phyloP scores from a whole-genome alignment of 805 yeast species.

The Kluyveromyces siamensis region DNA sequence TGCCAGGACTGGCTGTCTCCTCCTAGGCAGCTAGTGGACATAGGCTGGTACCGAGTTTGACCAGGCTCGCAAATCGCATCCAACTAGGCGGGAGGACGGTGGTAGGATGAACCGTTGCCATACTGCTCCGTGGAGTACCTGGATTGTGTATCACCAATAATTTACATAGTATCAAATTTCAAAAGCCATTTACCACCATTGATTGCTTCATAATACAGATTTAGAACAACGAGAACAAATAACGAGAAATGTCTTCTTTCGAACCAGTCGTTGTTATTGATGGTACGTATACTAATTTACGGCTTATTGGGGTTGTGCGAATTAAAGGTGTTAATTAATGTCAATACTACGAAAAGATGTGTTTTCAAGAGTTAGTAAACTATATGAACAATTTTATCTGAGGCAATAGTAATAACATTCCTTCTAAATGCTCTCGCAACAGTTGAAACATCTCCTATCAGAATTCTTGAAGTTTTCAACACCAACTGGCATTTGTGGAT shows the following conservation, averaged over 20 bases:
- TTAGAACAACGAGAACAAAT: conserved; percentile 1
- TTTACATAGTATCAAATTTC: background rate
- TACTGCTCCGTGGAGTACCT: background rate
- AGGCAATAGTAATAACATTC: too few relatives aligned
- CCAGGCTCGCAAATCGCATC: background rate
- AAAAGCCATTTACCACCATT: background rate
- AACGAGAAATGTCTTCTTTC: conserved; percentile 45
- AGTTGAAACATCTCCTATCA: too few relatives aligned
- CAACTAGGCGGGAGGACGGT: background rate
- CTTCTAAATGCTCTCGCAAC: too few relatives aligned
- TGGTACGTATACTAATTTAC: conserved; percentile 44
- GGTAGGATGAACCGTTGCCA: background rate
- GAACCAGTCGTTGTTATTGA: conserved; percentile 98
- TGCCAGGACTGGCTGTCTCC: too few relatives aligned
- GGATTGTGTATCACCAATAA: background rate
- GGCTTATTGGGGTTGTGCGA: background rate
- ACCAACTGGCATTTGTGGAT: too few relatives aligned
- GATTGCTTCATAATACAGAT: background rate
- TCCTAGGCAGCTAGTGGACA: background rate
- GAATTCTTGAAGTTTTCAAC: too few relatives aligned
- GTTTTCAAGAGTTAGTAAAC: background rate
- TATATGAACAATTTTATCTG: background rate
- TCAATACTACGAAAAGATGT: background rate
- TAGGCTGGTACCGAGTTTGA: background rate
- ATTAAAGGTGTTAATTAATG: background rate